These are phyloP conservation scores for Ascochyta clinopodiicola DNA, from an alignment of 2,329 filamentous ascomycete species.

Conservation along the genomic window DNA sequence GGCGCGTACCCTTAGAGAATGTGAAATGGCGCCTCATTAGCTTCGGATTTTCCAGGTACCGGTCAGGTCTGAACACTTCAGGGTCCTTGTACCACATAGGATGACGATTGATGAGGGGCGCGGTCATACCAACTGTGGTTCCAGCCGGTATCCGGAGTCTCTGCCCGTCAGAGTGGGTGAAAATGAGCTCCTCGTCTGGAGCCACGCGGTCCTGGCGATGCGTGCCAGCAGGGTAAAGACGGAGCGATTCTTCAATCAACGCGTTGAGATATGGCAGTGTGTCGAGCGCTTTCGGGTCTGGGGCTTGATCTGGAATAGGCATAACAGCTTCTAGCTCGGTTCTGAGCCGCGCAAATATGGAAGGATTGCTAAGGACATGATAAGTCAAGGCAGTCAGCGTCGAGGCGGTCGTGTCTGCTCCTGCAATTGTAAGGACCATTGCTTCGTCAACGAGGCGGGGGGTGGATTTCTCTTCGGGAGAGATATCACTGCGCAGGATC, in stretches of 20 bases:
- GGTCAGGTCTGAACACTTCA: not conserved
- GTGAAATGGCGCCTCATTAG: conserved; percentile 1
- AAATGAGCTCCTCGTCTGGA: conserved; percentile 6
- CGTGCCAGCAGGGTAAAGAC: conserved; percentile 30
- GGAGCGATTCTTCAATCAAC: conserved; percentile 43
- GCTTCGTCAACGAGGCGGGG: conserved; percentile 20
- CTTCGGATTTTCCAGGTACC: conserved; percentile 1
- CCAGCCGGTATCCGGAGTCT: conserved; percentile 1
- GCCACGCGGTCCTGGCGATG: conserved; percentile 9
- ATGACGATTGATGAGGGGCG: not conserved
- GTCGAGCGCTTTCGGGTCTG: conserved; percentile 14
- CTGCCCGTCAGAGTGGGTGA: not conserved
- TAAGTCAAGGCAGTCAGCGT: conserved; percentile 10
- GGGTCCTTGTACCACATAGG: not conserved
- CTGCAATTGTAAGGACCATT: conserved; percentile 14
- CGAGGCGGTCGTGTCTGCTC: conserved; percentile 14
- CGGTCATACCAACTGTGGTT: not conserved
- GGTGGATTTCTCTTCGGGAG: conserved; percentile 16
- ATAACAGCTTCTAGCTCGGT: conserved; percentile 8
- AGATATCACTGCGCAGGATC: conserved; percentile 38
- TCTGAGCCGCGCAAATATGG: conserved; percentile 6
- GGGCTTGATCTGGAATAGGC: not conserved
- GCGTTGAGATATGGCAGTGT: conserved; percentile 21
- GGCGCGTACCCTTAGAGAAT: not conserved
- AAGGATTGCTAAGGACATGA: conserved; percentile 9